These are phyloP conservation scores for Eleusine coracana DNA, from an alignment of 176 grass and related monocot species.

Conservation along the genomic window DNA sequence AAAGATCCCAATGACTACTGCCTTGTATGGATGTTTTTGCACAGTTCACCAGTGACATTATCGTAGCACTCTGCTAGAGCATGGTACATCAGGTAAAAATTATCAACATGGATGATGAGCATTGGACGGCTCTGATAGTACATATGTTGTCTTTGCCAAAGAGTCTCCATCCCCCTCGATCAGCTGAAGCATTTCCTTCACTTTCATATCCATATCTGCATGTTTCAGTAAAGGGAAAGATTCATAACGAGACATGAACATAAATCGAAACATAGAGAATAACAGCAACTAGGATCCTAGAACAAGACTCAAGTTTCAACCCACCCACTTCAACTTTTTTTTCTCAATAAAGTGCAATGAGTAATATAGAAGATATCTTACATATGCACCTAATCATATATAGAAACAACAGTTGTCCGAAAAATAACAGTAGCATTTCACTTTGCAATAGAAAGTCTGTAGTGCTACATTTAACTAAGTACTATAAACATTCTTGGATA, in stretches of 20 bases:
- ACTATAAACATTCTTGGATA: background rate
- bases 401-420: background rate
- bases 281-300: background rate
- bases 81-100: conserved; percentile 75
- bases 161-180: conserved; percentile 71
- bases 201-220: conserved; percentile 73
- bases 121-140: conserved; percentile 73
- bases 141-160: conserved; percentile 75
- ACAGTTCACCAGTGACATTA: conserved; percentile 70
- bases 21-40: conserved; percentile 65
- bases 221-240: conserved; percentile 35
- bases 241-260: background rate
- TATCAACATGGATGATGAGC: conserved; percentile 63
- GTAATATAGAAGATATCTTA: background rate
- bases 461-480: no score
- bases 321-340: background rate
- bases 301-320: conserved; percentile 2
- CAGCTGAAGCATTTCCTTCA: conserved; percentile 79
- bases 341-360: background rate
- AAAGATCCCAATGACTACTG: conserved; percentile 50
- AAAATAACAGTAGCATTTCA: background rate
- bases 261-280: background rate
- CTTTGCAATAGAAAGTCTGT: background rate
- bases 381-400: background rate
- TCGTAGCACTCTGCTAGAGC: conserved; percentile 75